Evolutionary conservation across 495 filamentous ascomycete species (phyloP).

Genomic region (Ascobolus immersus): DNA sequence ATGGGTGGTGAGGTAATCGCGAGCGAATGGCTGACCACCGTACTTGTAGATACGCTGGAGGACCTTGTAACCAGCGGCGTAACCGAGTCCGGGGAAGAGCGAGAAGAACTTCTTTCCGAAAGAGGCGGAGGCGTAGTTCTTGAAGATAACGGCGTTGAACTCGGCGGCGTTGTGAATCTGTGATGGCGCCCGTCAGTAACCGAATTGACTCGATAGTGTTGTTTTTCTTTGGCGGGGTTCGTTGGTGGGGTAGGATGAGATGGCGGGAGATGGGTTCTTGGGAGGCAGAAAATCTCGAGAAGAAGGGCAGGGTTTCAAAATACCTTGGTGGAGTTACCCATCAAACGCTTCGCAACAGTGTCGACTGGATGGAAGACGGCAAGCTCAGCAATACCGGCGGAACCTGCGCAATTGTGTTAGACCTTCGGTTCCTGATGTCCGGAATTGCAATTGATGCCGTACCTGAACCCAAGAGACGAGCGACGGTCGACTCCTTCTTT

Average conservation of each 20-base stretch:
- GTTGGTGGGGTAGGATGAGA: too few species aligned
- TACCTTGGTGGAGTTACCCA: conserved; percentile 62
- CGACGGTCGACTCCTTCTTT: conserved; percentile 72
- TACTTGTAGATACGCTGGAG: conserved; percentile 97
- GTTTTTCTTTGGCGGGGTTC: too few species aligned
- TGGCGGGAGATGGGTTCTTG: too few species aligned
- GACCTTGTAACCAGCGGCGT: conserved; percentile 94
- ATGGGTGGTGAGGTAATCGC: conserved; percentile 68
- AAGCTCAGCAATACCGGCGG: conserved; percentile 85
- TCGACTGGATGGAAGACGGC: conserved; percentile 96
- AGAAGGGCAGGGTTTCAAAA: too few species aligned
- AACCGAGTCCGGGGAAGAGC: conserved; percentile 86
- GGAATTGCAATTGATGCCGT: conserved; percentile 17
- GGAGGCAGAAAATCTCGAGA: too few species aligned
- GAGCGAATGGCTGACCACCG: conserved; percentile 83
- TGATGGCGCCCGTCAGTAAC: background rate
- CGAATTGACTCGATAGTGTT: too few species aligned
- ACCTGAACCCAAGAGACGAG: conserved; percentile 81
- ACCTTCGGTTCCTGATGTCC: background rate
- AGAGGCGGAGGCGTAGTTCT: conserved; percentile 51
- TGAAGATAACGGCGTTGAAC: conserved; percentile 82
- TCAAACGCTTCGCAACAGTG: conserved; percentile 92
- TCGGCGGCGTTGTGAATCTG: conserved; percentile 35
- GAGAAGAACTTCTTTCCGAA: conserved; percentile 63
- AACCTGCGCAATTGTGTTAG: conserved; percentile 28